Evolutionary conservation across 306 rosid genomes (phyloP).

Genomic region (Rosa persica): DNA sequence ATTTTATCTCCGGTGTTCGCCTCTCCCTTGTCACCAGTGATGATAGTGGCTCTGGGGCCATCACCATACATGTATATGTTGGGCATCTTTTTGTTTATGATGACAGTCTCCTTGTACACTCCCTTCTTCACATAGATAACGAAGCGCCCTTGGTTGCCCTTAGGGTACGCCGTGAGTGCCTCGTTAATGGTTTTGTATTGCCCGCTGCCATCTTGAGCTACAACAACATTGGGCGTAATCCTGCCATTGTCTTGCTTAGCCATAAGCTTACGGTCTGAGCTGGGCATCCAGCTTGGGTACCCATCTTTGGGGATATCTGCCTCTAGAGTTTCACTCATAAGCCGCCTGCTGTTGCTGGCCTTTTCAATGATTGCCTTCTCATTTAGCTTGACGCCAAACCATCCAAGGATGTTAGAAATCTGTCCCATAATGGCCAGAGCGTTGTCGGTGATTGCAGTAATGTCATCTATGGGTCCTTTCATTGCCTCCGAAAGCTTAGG

Average conservation of each 20-base stretch:
- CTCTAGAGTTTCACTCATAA: constrained; percentile 24
- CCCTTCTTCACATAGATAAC: constrained; percentile 68
- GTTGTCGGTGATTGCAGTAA: constrained; percentile 44
- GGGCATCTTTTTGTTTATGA: constrained; percentile 3
- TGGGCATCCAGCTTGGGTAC: constrained; percentile 54
- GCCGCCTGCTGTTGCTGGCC: constrained; percentile 53
- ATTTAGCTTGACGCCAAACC: constrained; percentile 36
- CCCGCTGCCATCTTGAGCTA: constrained; percentile 78
- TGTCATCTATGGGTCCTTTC: constrained; percentile 8
- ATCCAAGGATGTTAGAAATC: constrained; percentile 29
- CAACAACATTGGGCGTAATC: constrained; percentile 38
- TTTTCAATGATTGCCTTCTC: constrained; percentile 22
- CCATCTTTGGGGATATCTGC: constrained; percentile 31
- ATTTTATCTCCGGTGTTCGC: constrained; percentile 22
- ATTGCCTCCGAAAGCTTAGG: constrained; percentile 31
- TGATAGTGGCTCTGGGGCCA: constrained; percentile 53
- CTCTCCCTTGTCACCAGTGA: constrained; percentile 50
- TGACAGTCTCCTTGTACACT: constrained; percentile 50
- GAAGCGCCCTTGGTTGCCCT: constrained; percentile 34
- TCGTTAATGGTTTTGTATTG: constrained; percentile 44
- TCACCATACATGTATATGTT: constrained; percentile 67
- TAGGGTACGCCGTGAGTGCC: constrained; percentile 53
- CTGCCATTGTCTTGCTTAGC: not conserved
- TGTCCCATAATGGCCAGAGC: constrained; percentile 46
- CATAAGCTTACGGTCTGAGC: constrained; percentile 54